Conservation (phyloP, 345 rosid genomes). For the Eucalyptus marginata region DNA sequence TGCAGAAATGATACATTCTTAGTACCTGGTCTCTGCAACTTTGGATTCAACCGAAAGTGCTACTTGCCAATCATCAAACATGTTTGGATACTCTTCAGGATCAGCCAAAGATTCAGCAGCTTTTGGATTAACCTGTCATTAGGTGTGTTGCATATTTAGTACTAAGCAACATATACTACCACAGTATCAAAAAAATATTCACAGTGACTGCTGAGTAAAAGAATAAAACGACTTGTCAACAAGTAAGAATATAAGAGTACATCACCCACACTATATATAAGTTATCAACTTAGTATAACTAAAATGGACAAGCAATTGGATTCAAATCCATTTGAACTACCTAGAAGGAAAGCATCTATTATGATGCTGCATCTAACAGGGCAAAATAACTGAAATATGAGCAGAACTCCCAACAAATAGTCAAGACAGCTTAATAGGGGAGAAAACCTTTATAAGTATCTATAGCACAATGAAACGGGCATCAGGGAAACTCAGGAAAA, state of each 20-base stretch:
- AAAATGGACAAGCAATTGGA: neutral
- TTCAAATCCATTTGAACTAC: neutral
- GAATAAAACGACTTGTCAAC: neutral
- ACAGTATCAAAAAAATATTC: neutral
- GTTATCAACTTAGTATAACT: neutral
- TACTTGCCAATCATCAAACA: constrained; percentile 99
- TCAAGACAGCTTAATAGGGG: neutral
- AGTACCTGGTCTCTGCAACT: constrained; percentile 67
- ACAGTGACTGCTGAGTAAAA: neutral
- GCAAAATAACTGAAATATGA: neutral
- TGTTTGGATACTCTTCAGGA: constrained; percentile 93
- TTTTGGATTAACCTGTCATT: constrained; percentile 76
- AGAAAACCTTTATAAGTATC: neutral
- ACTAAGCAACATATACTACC: neutral
- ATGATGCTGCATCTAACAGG: neutral
- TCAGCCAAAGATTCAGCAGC: constrained; percentile 99
- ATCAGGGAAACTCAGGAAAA: neutral
- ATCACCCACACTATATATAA: neutral
- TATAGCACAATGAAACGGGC: neutral
- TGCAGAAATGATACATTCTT: neutral
- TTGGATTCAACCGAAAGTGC: constrained; percentile 81
- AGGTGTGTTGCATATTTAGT: neutral
- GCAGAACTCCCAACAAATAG: neutral
- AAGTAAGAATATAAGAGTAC: neutral
- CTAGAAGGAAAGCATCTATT: neutral